Conservation (phyloP, 306 rosid genomes). For the Castanea crenata region DNA sequence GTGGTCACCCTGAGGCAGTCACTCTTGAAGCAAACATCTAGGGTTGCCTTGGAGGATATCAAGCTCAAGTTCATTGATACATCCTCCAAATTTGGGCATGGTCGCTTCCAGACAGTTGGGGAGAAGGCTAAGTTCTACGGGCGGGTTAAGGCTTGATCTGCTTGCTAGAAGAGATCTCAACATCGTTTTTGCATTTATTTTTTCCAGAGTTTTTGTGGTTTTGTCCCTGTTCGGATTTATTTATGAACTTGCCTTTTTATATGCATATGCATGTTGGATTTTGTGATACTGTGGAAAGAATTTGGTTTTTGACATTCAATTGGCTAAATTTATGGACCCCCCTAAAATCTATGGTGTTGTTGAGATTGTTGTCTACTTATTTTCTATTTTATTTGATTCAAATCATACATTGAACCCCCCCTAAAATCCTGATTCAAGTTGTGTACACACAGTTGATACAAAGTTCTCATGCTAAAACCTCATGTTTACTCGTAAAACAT, state of each 20-base stretch:
- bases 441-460: no score
- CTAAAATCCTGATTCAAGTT: no score
- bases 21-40: constrained; percentile 67
- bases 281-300: background rate
- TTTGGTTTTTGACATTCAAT: background rate
- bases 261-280: background rate
- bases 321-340: no score
- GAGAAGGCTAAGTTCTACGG: constrained; percentile 76
- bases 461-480: no score
- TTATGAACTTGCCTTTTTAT: no score
- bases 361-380: no score
- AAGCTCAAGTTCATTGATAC: constrained; percentile 75
- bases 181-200: no score
- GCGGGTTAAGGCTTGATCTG: constrained; percentile 49
- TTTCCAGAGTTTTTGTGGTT: background rate
- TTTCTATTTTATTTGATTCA: no score
- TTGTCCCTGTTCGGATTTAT: background rate
- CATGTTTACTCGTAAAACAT: no score
- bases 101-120: constrained; percentile 68
- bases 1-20: constrained; percentile 76
- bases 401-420: no score
- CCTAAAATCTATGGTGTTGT: no score
- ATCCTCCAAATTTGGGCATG: constrained; percentile 83
- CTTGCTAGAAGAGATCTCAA: background rate
- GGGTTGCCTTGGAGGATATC: constrained; percentile 66